phyloP scores from a whole-genome alignment of 805 yeast genomes.

The Yamadazyma takamatsuzukensis region DNA sequence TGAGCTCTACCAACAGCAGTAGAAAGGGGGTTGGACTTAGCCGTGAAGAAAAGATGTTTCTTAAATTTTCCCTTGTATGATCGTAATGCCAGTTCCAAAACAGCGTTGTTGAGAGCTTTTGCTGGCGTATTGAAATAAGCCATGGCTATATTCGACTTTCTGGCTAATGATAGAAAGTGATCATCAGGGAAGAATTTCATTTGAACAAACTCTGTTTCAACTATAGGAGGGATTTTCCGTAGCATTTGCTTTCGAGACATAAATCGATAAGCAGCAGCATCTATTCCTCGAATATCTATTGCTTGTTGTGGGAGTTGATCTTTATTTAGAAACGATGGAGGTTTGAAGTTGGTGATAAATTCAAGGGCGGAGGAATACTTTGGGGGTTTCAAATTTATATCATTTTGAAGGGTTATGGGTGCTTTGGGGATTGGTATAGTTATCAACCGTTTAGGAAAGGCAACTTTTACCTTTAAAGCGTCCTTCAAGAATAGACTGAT shows the following conservation, averaged over 20 bases:
- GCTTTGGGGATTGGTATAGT: too few species aligned
- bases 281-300: slow-evolving; percentile 36
- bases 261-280: slow-evolving; percentile 16
- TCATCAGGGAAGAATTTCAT: slow-evolving; percentile 26
- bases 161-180: slow-evolving; percentile 23
- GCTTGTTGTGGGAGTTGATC: slow-evolving; percentile 22
- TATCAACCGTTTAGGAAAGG: too few species aligned
- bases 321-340: slow-evolving; percentile 6
- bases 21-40: slow-evolving; percentile 25
- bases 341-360: slow-evolving; percentile 3
- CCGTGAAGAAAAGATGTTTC: slow-evolving; percentile 18
- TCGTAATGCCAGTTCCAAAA: slow-evolving; percentile 17
- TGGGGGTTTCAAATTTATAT: slow-evolving; percentile 1
- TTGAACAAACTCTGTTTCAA: slow-evolving; percentile 15
- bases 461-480: slow-evolving; percentile 2
- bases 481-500: slow-evolving; percentile 3
- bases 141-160: slow-evolving; percentile 38
- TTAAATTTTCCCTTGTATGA: slow-evolving; percentile 27
- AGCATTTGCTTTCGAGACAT: slow-evolving; percentile 10
- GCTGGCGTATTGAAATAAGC: slow-evolving; percentile 28
- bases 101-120: slow-evolving; percentile 22
- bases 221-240: slow-evolving; percentile 16
- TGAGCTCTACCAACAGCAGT: slow-evolving; percentile 29
- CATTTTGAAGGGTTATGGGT: too few species aligned
- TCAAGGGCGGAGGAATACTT: slow-evolving; percentile 2